Evolutionary conservation across 2,329 filamentous ascomycete species (phyloP).

Genomic region (Microsporum canis): DNA sequence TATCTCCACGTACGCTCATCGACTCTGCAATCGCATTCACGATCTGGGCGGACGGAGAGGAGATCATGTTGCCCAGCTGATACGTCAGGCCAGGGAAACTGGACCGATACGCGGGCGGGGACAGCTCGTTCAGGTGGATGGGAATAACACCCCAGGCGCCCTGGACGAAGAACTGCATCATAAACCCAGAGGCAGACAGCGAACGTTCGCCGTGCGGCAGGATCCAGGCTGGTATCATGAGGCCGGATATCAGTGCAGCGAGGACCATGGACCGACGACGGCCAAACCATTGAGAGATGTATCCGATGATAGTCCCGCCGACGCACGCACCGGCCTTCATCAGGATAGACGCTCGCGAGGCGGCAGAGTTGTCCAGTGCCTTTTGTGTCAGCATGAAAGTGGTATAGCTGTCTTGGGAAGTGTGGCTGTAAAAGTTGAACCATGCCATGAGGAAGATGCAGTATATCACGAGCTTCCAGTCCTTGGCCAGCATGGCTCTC

Average conservation of each 20-base stretch:
- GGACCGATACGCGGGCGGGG: constrained; percentile 50
- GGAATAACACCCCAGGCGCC: constrained; percentile 66
- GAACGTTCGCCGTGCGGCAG: constrained; percentile 37
- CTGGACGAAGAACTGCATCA: constrained; percentile 70
- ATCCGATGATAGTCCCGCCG: constrained; percentile 62
- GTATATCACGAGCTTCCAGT: constrained; percentile 71
- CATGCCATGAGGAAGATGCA: constrained; percentile 69
- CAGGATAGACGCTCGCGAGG: constrained; percentile 64
- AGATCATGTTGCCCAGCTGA: constrained; percentile 53
- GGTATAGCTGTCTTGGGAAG: constrained; percentile 69
- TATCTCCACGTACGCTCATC: constrained; percentile 42
- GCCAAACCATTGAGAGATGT: constrained; percentile 62
- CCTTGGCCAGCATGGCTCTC: constrained; percentile 52
- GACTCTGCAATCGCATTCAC: constrained; percentile 62
- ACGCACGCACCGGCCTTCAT: constrained; percentile 71
- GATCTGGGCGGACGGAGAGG: constrained; percentile 57
- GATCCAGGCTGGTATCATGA: constrained; percentile 66
- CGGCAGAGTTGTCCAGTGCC: constrained; percentile 50
- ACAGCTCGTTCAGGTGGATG: constrained; percentile 56
- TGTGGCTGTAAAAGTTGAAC: constrained; percentile 65
- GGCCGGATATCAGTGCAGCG: constrained; percentile 52
- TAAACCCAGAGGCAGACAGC: constrained; percentile 69
- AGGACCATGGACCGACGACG: constrained; percentile 47
- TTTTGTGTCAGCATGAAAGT: constrained; percentile 69
- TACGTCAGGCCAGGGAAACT: constrained; percentile 54